phyloP scores from a whole-genome alignment of 2,329 filamentous ascomycete species.

The Trichoderma endophyticum region DNA sequence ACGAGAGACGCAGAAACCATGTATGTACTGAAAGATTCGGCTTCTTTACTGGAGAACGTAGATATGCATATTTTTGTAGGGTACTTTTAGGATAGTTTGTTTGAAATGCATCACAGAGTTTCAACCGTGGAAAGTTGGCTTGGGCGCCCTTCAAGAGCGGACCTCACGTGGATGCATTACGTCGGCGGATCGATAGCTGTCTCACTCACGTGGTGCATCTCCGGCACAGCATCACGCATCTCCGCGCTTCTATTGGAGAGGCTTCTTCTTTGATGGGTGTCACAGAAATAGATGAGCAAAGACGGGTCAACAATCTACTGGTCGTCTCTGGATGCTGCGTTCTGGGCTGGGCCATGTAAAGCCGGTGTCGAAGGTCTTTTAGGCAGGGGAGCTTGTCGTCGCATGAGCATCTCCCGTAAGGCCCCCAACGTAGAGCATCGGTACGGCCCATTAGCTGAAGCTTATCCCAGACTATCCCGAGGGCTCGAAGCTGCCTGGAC shows the following conservation, averaged over 20 bases:
- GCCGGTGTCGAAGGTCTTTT: not conserved
- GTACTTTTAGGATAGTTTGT: not conserved
- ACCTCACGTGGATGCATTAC: slow-evolving; percentile 17
- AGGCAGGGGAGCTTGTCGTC: not conserved
- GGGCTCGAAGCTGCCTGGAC: not conserved
- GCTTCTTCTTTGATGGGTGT: not conserved
- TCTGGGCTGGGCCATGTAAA: not conserved
- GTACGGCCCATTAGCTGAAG: not conserved
- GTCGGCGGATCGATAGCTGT: slow-evolving; percentile 4
- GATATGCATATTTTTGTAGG: not conserved
- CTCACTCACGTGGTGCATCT: slow-evolving; percentile 16
- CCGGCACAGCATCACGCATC: not conserved
- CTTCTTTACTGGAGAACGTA: not conserved
- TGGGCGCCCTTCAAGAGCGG: not conserved
- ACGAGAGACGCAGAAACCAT: not conserved
- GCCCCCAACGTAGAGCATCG: not conserved
- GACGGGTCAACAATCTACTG: not conserved
- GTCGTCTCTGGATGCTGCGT: not conserved
- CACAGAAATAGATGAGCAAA: not conserved
- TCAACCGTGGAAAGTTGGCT: not conserved
- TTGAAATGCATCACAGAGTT: not conserved
- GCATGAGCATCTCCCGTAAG: not conserved
- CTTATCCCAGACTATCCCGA: not conserved
- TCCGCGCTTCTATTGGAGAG: slow-evolving; percentile 4
- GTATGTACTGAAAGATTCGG: not conserved